Percentiles rank a stretch among this genome's conserved stretches.
phyloP scores from a whole-genome alignment of 495 filamentous ascomycete genomes.

The Aspergillus cavernicola region DNA sequence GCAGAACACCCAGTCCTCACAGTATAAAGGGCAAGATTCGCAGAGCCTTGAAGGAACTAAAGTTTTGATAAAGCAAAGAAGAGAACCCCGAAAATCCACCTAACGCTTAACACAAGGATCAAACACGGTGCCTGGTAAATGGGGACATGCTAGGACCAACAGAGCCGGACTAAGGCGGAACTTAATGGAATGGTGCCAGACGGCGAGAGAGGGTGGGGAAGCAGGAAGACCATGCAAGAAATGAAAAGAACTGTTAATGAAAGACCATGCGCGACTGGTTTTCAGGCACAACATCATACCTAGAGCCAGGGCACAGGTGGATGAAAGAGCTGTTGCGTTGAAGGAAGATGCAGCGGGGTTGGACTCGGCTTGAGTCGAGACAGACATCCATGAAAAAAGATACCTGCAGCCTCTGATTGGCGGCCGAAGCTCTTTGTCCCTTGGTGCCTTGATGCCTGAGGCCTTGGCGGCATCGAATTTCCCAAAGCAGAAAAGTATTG shows the following conservation, averaged over 20 bases:
- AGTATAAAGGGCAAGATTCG: not conserved
- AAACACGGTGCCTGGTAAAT: too few species aligned
- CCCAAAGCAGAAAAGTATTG: slow-evolving; percentile 1
- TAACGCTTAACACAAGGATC: too few species aligned
- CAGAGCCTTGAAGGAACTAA: not conserved
- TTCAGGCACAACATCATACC: not conserved
- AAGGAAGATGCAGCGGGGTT: not conserved
- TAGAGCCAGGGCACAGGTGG: not conserved
- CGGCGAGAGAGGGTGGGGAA: too few species aligned
- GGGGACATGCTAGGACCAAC: too few species aligned
- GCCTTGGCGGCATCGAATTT: slow-evolving; percentile 9
- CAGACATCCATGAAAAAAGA: not conserved
- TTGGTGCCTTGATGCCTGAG: slow-evolving; percentile 10
- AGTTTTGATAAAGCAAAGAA: not conserved
- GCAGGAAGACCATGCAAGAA: not conserved
- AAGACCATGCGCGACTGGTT: not conserved
- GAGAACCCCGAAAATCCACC: not conserved
- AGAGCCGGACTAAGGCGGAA: not conserved
- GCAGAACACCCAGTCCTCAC: not conserved
- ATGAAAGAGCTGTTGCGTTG: not conserved
- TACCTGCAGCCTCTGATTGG: slow-evolving; percentile 4
- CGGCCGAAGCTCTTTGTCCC: not conserved
- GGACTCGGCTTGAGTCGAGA: not conserved
- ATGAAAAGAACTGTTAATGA: not conserved
- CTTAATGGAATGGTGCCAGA: too few species aligned